Base-by-base conservation (phyloP, 2,329 filamentous ascomycete genomes). In the Teratosphaeria destructans region DNA sequence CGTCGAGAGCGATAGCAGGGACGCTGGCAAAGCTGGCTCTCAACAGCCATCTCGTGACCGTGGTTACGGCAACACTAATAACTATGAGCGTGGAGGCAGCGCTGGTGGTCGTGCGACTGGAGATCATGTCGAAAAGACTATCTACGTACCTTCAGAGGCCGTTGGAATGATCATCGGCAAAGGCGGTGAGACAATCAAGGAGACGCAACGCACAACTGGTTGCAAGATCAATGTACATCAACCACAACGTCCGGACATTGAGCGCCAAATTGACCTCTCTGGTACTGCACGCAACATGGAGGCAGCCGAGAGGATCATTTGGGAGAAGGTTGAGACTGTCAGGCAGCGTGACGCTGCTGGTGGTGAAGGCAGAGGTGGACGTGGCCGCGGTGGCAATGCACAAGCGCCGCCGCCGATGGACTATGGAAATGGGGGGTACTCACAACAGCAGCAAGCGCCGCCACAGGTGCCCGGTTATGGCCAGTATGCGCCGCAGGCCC, bases 141-240 rank as follows among this genome's bases (percentile, higher is more conserved):
- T 96, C 63, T 86, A 85, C 66, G 90, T 96, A 10, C 91, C 91
- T 12, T 93, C 90, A 26, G 91, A 96, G 72, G 88, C 91, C 5
- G 91, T 96, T 58, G 91, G 91, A 62, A 96, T 96, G 91, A 95
- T 96, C 65, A 96, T 96, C 62, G 91, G 92, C 64, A 95, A 95
- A 79, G 82, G 90, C 59, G 91, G 91, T 64, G 91, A 96, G 76
- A 95, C 91, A 0, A 96, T 96, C 71, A 90, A 92, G 65, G 90
- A 95, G 66, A 95, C 96, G 87, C 91, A 96, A 74, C 87, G 85
- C 70, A 82, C 79, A 35, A 94, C 90, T 5, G 88, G 89, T 54
- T 96, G 92, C 81, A 95, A 95, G 78, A 95, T 96, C 79, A 96
- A 96, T 68, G 91, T 96, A 29, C 89, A 89, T 35, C 89, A 89